Percentiles rank a stretch among this genome's conserved stretches.
Conservation (phyloP, 257 asterid species). For the Scutellaria minor region DNA sequence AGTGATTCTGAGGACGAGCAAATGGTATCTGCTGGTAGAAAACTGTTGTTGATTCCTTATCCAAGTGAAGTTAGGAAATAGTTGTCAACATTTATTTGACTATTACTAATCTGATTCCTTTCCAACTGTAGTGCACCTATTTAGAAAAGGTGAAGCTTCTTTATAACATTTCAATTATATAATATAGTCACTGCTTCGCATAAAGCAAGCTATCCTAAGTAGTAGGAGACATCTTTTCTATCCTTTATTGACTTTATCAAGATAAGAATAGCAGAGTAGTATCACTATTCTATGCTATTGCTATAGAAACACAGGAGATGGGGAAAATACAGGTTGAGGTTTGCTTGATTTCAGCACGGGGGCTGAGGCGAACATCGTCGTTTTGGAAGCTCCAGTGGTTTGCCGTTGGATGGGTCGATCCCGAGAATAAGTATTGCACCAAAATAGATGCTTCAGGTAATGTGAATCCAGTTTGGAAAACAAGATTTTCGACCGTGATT, state of each 20-base stretch:
- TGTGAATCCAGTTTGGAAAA: conserved; percentile 77
- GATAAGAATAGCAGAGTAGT: conserved; percentile 37
- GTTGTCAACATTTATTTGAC: conserved; percentile 53
- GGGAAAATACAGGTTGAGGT: conserved; percentile 73
- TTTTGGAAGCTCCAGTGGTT: conserved; percentile 83
- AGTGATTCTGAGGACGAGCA: conserved; percentile 40
- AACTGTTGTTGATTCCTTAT: conserved; percentile 61
- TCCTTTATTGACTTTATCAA: conserved; percentile 48
- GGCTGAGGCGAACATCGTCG: conserved; percentile 61
- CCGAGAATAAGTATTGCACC: conserved; percentile 75
- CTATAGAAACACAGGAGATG: conserved; percentile 41
- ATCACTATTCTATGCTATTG: conserved; percentile 23
- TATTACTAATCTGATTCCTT: conserved; percentile 41
- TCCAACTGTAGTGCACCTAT: conserved; percentile 43
- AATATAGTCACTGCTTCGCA: conserved; percentile 37
- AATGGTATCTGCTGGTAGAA: conserved; percentile 63
- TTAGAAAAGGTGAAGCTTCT: conserved; percentile 21
- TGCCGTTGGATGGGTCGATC: conserved; percentile 85
- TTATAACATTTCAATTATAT: conserved; percentile 1
- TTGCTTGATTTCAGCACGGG: conserved; percentile 77
- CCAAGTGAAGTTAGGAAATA: conserved; percentile 34
- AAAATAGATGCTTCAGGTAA: conserved; percentile 76
- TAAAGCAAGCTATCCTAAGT: conserved; percentile 44
- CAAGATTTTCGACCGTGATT: conserved; percentile 57
- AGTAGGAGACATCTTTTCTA: conserved; percentile 34